Base-by-base conservation (phyloP, 2,329 filamentous ascomycete species). In the Drechslerella dactyloides region DNA sequence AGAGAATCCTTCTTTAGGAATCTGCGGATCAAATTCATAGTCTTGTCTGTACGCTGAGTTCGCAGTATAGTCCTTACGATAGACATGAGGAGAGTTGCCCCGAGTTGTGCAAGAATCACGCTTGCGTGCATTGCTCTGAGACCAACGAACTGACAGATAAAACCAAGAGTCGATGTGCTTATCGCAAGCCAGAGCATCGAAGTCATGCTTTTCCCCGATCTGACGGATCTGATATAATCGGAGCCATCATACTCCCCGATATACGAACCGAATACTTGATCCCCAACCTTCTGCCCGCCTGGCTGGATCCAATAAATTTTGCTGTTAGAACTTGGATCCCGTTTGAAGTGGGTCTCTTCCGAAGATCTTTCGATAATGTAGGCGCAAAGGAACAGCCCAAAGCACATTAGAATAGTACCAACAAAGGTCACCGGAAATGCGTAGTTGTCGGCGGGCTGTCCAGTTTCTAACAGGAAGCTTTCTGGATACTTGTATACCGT, bases 321-420 rank as follows among this genome's bases (percentile, higher is more conserved):
- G 50, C 11, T 52, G 10, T 52, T 52, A n/a, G 21, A 21, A 37
- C 13, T 13, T 37, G 33, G 33, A 37, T 37, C 13, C 13, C 33
- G 6, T 37, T 37, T 37, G 33, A 37, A 48, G 44, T 7, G 19
- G 44, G 17, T 17, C 55, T 19, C 40, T 53, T 19, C 21, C 50
- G 19, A 10, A 15, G 5, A 24, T 10, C 15, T 15, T 19, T 73
- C 60, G 19, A 74, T 52, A 21, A 48, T 48, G 17, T 53, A 35
- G 2, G 72, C 66, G 8, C 72, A 73, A 15, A 69, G 19, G 35
- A 63, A 69, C 69, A 73, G 52, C n/a, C 69, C 69, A 1, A 63
- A 11, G 1, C 40, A 42, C 42, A 73, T 37, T 13, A 48, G 10
- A 1, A 63, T 15, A 2, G 69, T 73, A 1, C 63, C 69, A 6